Evolutionary conservation across 352 stramenopile species (phyloP).

Genomic region (Phytophthora constricta): DNA sequence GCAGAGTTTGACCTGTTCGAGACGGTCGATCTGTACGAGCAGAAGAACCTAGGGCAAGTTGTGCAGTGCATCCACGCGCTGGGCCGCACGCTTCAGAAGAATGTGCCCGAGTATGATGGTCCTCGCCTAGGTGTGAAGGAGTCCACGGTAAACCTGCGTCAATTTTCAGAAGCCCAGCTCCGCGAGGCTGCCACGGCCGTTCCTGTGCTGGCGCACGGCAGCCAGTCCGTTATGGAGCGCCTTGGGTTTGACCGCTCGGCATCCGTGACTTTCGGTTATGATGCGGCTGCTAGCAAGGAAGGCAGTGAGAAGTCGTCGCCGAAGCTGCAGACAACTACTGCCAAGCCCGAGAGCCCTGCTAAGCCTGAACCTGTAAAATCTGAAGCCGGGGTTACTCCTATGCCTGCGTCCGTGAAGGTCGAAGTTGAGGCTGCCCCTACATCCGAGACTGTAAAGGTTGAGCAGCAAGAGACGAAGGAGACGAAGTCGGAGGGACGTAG

Average conservation of each 20-base stretch:
- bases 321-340: conserved; percentile 16
- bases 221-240: conserved; percentile 70
- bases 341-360: conserved; percentile 18
- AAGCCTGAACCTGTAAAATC: conserved; percentile 18
- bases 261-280: conserved; percentile 72
- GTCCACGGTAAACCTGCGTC: conserved; percentile 66
- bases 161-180: conserved; percentile 72
- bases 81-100: conserved; percentile 78
- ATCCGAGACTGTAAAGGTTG: conserved; percentile 19
- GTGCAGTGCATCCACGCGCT: conserved; percentile 87
- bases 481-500: conserved; percentile 26
- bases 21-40: conserved; percentile 90
- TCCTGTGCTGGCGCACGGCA: conserved; percentile 62
- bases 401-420: conserved; percentile 22
- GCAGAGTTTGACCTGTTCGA: conserved; percentile 91
- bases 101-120: conserved; percentile 69
- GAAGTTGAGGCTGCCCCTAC: conserved; percentile 13
- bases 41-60: conserved; percentile 88
- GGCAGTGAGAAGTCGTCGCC: conserved; percentile 23
- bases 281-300: conserved; percentile 48
- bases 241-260: conserved; percentile 67
- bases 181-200: conserved; percentile 64
- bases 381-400: conserved; percentile 9
- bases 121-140: conserved; percentile 80
- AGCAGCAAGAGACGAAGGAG: conserved; percentile 34